phyloP scores from a whole-genome alignment of 805 yeast species.

The Blastobotrys chiropterorum region DNA sequence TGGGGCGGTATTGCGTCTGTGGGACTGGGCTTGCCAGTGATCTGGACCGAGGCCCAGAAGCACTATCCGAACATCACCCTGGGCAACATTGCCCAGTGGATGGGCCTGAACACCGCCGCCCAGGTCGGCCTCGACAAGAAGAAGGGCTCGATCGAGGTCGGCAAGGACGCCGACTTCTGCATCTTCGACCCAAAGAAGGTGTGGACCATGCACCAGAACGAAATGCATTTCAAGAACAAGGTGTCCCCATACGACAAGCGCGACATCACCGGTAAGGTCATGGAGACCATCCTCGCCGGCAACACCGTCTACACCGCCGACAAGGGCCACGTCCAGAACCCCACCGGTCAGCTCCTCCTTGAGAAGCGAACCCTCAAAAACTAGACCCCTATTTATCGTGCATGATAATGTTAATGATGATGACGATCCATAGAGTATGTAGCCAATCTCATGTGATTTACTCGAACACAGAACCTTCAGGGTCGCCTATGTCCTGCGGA shows the following conservation, averaged over 20 bases:
- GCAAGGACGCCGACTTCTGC: constrained; percentile 84
- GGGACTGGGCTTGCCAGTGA: constrained; percentile 79
- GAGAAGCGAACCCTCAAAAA: constrained; percentile 44
- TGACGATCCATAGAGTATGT: not conserved
- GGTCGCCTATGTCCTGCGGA: too few species aligned
- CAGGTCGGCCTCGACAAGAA: constrained; percentile 71
- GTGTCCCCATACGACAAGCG: constrained; percentile 80
- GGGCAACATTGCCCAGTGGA: constrained; percentile 70
- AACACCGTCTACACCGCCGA: constrained; percentile 52
- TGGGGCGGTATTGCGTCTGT: constrained; percentile 97
- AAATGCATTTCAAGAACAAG: constrained; percentile 68
- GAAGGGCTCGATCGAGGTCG: constrained; percentile 69
- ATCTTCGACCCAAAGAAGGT: constrained; percentile 64
- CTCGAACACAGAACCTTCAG: too few species aligned
- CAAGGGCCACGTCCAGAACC: constrained; percentile 46
- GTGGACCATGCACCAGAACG: constrained; percentile 34
- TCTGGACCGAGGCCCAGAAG: constrained; percentile 64
- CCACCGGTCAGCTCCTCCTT: constrained; percentile 54
- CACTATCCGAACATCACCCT: constrained; percentile 34
- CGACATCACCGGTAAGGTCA: constrained; percentile 62
- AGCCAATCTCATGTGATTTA: not conserved
- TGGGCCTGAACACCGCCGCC: constrained; percentile 72
- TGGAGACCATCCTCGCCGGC: constrained; percentile 79
- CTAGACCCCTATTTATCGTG: not conserved
- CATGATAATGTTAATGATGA: not conserved